phyloP scores from a whole-genome alignment of 139 green algal species.

The Picocystis salinarum region DNA sequence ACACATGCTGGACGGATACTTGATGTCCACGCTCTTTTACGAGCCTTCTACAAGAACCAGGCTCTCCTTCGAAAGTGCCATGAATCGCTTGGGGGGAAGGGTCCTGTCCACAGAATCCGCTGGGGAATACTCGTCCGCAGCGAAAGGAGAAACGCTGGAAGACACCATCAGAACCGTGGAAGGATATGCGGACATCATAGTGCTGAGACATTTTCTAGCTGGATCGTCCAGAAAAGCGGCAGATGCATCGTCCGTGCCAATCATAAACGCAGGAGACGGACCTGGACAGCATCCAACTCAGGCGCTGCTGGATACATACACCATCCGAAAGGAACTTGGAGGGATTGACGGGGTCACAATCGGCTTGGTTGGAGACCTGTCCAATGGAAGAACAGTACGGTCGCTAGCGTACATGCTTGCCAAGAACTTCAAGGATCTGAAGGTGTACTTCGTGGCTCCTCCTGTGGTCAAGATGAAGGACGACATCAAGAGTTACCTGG shows the following conservation, averaged over 20 bases:
- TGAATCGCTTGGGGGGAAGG: slow-evolving; percentile 72
- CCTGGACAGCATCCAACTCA: slow-evolving; percentile 96
- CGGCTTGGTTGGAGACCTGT: slow-evolving; percentile 87
- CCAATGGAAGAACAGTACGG: slow-evolving; percentile 82
- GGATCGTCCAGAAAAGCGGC: slow-evolving; percentile 63
- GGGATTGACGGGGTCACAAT: slow-evolving; percentile 68
- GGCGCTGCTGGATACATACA: slow-evolving; percentile 95
- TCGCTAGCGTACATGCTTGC: slow-evolving; percentile 72
- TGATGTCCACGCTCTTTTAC: slow-evolving; percentile 99
- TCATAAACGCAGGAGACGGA: slow-evolving; percentile 94
- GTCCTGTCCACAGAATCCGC: slow-evolving; percentile 84
- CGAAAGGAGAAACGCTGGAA: slow-evolving; percentile 37
- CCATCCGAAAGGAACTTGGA: slow-evolving; percentile 85
- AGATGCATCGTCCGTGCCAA: slow-evolving; percentile 51
- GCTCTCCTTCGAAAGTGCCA: slow-evolving; percentile 91
- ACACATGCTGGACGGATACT: slow-evolving; percentile 52
- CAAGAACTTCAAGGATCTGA: slow-evolving; percentile 60
- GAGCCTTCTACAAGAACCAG: slow-evolving; percentile 95
- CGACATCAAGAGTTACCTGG: slow-evolving; percentile 84
- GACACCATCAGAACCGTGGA: slow-evolving; percentile 95
- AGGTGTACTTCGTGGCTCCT: slow-evolving; percentile 91
- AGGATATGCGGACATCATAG: slow-evolving; percentile 85
- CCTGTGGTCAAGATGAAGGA: slow-evolving; percentile 85
- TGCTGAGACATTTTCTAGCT: slow-evolving; percentile 79
- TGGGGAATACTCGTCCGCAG: slow-evolving; percentile 87